phyloP scores from a whole-genome alignment of 352 stramenopile genomes.

The Globisporangium iwayamae region DNA sequence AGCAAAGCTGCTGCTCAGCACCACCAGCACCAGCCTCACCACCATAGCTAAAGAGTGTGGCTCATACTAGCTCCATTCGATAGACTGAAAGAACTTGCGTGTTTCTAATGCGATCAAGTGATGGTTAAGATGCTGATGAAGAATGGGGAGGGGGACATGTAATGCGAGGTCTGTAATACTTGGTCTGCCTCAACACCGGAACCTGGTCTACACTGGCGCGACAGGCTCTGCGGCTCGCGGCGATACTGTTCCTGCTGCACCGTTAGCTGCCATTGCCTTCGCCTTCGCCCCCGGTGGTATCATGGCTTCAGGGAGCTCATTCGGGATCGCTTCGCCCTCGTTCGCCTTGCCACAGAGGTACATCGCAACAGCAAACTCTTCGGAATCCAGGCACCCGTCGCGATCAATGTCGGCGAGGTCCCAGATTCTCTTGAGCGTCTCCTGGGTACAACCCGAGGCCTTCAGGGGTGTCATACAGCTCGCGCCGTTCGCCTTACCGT shows the following conservation, averaged over 20 bases:
- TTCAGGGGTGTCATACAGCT: conserved; percentile 82
- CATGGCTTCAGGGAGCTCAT: conserved; percentile 44
- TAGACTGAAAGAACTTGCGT: background rate
- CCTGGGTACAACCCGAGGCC: conserved; percentile 51
- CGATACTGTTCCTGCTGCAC: background rate
- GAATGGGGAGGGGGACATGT: background rate
- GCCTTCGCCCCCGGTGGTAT: conserved; percentile 49
- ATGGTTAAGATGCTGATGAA: background rate
- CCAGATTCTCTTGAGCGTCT: conserved; percentile 86
- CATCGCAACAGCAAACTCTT: conserved; percentile 92
- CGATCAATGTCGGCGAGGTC: conserved; percentile 89
- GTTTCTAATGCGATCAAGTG: background rate
- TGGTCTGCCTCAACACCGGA: too few relatives aligned
- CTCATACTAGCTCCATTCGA: background rate
- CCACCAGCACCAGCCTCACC: background rate
- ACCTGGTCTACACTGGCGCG: background rate
- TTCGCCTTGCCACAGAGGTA: conserved; percentile 77
- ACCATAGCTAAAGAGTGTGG: background rate
- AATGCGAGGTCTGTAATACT: background rate
- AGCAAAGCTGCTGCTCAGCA: background rate
- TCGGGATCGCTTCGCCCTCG: conserved; percentile 66
- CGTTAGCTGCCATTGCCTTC: conserved; percentile 10
- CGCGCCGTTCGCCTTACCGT: conserved; percentile 53
- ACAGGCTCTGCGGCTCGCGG: conserved; percentile 6
- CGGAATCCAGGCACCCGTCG: conserved; percentile 80